A percentile compares a stretch with the other conserved stretches of the same genome.
These are phyloP conservation scores for Colletotrichum spinosum DNA, from an alignment of 2,329 filamentous ascomycete genomes.

Conservation along the genomic window DNA sequence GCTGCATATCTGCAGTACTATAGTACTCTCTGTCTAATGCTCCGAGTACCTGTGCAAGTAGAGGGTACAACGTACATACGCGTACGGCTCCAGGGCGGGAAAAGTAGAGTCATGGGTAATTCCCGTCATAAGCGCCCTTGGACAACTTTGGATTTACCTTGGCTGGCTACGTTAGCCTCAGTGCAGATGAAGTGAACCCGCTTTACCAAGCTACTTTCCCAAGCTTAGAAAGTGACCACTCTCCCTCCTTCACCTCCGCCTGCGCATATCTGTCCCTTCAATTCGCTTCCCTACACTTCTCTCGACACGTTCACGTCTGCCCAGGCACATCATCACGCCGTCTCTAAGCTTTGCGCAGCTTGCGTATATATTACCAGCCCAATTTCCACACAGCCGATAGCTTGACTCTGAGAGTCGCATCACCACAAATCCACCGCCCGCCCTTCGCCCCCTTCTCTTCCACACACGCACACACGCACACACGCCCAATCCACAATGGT, in stretches of 20 bases:
- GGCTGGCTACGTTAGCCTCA: slow-evolving; percentile 18
- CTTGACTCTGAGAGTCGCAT: slow-evolving; percentile 8
- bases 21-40: background rate
- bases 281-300: slow-evolving; percentile 36
- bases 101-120: slow-evolving; percentile 28
- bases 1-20: background rate
- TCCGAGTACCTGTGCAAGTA: no score
- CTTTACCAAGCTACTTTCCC: slow-evolving; percentile 1
- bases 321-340: background rate
- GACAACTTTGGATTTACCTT: no score
- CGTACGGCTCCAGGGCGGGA: slow-evolving; percentile 11
- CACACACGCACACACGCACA: slow-evolving; percentile 2
- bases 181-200: slow-evolving; percentile 1
- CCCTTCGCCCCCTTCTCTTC: slow-evolving; percentile 1
- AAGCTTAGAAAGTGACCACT: slow-evolving; percentile 3
- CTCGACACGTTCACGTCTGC: slow-evolving; percentile 28
- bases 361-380: slow-evolving; percentile 10
- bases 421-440: background rate
- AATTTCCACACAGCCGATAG: background rate
- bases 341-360: background rate
- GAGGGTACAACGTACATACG: background rate
- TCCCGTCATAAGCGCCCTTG: slow-evolving; percentile 7
- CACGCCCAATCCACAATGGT: slow-evolving; percentile 38
- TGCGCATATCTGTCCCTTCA: slow-evolving; percentile 37
- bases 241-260: slow-evolving; percentile 13